A percentile compares a stretch with the other conserved stretches of the same genome.
These are phyloP conservation scores for Dioszegia hungarica DNA, from an alignment of 768 basidiomycete species.

Conservation along the genomic window DNA sequence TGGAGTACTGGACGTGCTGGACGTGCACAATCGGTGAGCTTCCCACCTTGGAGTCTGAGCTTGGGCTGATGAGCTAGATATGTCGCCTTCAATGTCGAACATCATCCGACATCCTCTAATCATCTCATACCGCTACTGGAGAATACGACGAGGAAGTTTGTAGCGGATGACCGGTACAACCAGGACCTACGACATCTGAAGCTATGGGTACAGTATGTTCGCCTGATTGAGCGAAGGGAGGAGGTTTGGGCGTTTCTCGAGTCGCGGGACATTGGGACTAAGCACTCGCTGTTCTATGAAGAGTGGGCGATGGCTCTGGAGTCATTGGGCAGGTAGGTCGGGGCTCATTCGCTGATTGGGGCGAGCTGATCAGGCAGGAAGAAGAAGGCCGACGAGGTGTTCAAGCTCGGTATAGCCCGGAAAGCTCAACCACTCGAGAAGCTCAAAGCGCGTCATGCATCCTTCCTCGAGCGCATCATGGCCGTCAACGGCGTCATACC, in stretches of 20 bases:
- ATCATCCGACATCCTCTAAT: constrained; percentile 71
- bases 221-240: constrained; percentile 66
- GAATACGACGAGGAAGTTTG: constrained; percentile 74
- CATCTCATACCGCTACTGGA: constrained; percentile 75
- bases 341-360: constrained; percentile 43
- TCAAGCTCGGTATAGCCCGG: constrained; percentile 73
- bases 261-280: constrained; percentile 80
- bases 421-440: constrained; percentile 76
- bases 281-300: constrained; percentile 77
- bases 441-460: constrained; percentile 71
- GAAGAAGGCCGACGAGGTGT: constrained; percentile 73
- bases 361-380: constrained; percentile 53
- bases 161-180: constrained; percentile 69
- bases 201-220: constrained; percentile 83
- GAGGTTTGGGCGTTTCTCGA: constrained; percentile 83
- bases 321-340: constrained; percentile 70
- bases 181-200: constrained; percentile 86
- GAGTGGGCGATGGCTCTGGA: constrained; percentile 82
- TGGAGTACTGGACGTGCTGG: constrained; percentile 69
- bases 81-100: constrained; percentile 81
- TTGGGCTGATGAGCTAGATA: constrained; percentile 45
- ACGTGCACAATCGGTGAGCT: constrained; percentile 66
- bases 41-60: not conserved
- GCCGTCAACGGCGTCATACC: constrained; percentile 39
- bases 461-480: constrained; percentile 66